A percentile compares a stretch with the other conserved stretches of the same genome.
phyloP scores from a whole-genome alignment of 306 rosid species.

The Sindora glabra region DNA sequence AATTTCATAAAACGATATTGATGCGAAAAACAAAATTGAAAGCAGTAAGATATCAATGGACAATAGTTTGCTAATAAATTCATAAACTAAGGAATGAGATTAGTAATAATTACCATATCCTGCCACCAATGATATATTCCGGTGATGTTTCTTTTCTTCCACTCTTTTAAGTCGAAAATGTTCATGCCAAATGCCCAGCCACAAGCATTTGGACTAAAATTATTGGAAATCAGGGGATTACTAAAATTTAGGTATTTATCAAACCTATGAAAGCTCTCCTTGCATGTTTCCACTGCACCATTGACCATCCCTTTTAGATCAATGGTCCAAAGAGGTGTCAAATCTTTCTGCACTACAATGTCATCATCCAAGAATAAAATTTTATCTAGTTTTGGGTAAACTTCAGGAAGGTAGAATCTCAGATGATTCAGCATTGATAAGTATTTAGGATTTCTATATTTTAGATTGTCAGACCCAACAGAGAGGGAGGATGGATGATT shows the following conservation, averaged over 20 bases:
- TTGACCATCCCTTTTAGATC: slow-evolving; percentile 88
- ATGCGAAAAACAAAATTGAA: neutral
- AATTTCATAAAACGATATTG: slow-evolving; percentile 9
- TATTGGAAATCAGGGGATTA: slow-evolving; percentile 68
- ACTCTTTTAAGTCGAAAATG: slow-evolving; percentile 88
- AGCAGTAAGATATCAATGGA: neutral
- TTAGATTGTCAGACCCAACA: slow-evolving; percentile 73
- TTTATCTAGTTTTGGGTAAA: slow-evolving; percentile 85
- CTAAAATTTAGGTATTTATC: slow-evolving; percentile 95
- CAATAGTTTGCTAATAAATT: no score
- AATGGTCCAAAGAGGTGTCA: slow-evolving; percentile 83
- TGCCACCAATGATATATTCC: slow-evolving; percentile 95
- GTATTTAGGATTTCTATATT: slow-evolving; percentile 92
- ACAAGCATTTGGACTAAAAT: slow-evolving; percentile 88
- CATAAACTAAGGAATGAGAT: slow-evolving; percentile 3
- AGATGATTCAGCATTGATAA: slow-evolving; percentile 91
- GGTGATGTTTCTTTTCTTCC: slow-evolving; percentile 84
- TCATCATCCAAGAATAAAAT: slow-evolving; percentile 92
- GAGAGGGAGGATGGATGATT: slow-evolving; percentile 85
- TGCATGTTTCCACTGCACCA: slow-evolving; percentile 99
- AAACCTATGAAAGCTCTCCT: slow-evolving; percentile 97
- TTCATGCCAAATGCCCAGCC: slow-evolving; percentile 99
- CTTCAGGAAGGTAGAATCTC: slow-evolving; percentile 92
- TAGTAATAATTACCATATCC: slow-evolving; percentile 55
- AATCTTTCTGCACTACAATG: slow-evolving; percentile 92